Conservation (phyloP, 768 basidiomycete genomes). For the Cytidiella melzeri region DNA sequence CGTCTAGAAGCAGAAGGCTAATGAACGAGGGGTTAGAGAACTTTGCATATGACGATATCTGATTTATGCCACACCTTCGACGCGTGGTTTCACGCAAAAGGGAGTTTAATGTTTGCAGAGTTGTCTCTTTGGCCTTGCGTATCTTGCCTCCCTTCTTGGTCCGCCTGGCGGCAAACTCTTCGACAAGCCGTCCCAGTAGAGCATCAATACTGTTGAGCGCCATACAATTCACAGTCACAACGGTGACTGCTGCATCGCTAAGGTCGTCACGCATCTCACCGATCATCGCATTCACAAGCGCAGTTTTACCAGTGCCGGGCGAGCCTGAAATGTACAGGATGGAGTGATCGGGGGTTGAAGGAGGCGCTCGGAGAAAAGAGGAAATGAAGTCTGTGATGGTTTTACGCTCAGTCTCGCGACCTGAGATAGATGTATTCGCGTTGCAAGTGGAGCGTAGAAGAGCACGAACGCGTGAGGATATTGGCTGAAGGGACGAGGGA, state of each 20-base stretch:
- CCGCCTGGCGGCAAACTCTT: constrained; percentile 38
- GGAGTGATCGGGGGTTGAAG: constrained; percentile 19
- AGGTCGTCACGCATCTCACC: constrained; percentile 30
- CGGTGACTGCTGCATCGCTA: constrained; percentile 41
- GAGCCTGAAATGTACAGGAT: constrained; percentile 87
- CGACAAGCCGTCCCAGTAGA: constrained; percentile 64
- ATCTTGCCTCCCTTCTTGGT: constrained; percentile 23
- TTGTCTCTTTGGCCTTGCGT: constrained; percentile 39
- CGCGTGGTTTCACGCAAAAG: constrained; percentile 36
- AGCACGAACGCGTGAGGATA: constrained; percentile 60
- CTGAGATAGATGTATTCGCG: constrained; percentile 48
- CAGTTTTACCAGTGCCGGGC: constrained; percentile 91
- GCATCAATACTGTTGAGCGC: constrained; percentile 58
- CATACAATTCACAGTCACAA: constrained; percentile 68
- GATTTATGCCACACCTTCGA: constrained; percentile 45
- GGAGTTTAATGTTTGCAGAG: constrained; percentile 33
- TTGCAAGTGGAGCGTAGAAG: constrained; percentile 70
- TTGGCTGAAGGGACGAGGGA: constrained; percentile 34
- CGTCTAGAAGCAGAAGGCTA: constrained; percentile 78
- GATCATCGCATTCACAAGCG: constrained; percentile 67
- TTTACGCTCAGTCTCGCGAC: constrained; percentile 60
- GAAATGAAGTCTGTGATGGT: constrained; percentile 54
- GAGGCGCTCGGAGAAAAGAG: constrained; percentile 37
- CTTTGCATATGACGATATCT: constrained; percentile 19
- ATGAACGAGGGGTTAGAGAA: no score